Percentiles rank a stretch among this genome's conserved stretches.
Evolutionary conservation across 129 eudicot species (phyloP).

Genomic region (Lonicera japonica): DNA sequence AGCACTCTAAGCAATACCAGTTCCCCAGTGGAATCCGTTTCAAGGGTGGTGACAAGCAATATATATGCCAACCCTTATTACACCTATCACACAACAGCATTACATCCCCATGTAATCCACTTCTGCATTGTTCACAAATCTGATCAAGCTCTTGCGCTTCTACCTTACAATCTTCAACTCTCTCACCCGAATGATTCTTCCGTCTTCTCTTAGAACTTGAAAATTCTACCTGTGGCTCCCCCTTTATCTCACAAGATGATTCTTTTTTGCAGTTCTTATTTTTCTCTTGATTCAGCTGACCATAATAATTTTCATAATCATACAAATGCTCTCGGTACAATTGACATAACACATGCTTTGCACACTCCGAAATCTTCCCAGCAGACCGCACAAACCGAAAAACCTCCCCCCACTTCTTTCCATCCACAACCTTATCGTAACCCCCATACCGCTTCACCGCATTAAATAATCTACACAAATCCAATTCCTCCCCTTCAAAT

Average conservation of each 20-base stretch:
- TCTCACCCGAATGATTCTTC: constrained; percentile 52
- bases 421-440: constrained; percentile 71
- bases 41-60: constrained; percentile 94
- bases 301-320: constrained; percentile 76
- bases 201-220: constrained; percentile 48
- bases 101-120: constrained; percentile 97
- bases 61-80: constrained; percentile 94
- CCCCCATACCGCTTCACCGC: constrained; percentile 91
- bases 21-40: constrained; percentile 81
- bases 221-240: constrained; percentile 23
- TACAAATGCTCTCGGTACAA: constrained; percentile 81
- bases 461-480: constrained; percentile 83
- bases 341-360: constrained; percentile 81
- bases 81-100: constrained; percentile 97
- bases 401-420: constrained; percentile 94
- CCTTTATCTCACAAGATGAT: constrained; percentile 27
- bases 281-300: constrained; percentile 42
- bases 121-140: constrained; percentile 89
- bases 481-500: constrained; percentile 92
- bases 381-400: constrained; percentile 67
- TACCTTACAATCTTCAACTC: constrained; percentile 29
- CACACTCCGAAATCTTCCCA: constrained; percentile 71
- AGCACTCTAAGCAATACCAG: constrained; percentile 95
- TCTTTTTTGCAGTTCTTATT: constrained; percentile 45
- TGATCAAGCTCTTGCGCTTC: constrained; percentile 60